Evolutionary conservation across 257 asterid species (phyloP).

Genomic region (Solanum virginianum): DNA sequence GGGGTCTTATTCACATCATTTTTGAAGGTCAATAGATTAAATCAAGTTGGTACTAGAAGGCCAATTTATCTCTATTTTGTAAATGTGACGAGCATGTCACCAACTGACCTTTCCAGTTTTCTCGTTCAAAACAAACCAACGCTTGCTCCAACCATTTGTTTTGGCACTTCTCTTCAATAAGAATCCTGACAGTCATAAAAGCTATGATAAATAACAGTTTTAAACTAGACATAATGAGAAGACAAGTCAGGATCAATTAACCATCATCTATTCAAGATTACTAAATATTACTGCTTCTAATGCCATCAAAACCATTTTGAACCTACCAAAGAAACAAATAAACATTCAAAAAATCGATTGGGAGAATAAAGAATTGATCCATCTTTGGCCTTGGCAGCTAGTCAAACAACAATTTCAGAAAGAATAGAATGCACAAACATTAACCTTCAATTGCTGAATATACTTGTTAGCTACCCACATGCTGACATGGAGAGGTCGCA

Average conservation of each 20-base stretch:
- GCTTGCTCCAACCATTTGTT: constrained; percentile 77
- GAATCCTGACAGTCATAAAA: constrained; percentile 43
- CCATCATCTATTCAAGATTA: neutral
- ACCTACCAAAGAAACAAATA: neutral
- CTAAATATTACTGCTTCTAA: neutral
- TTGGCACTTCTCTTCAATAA: constrained; percentile 82
- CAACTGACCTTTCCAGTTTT: constrained; percentile 88
- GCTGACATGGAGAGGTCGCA: neutral
- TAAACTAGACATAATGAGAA: neutral
- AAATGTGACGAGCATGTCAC: neutral
- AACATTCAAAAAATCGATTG: neutral
- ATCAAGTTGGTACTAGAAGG: neutral
- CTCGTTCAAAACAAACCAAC: constrained; percentile 95
- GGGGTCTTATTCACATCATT: neutral
- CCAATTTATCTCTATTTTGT: neutral
- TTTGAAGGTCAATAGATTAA: neutral
- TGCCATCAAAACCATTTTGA: neutral
- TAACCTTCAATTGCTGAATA: neutral
- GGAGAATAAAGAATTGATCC: neutral
- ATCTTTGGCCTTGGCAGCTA: neutral
- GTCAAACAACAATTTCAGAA: neutral
- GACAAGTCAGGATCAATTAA: neutral
- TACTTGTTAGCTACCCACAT: neutral
- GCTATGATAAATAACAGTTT: neutral
- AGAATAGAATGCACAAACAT: neutral